phyloP scores from a whole-genome alignment of 345 rosid species.

The Anacardium occidentale region DNA sequence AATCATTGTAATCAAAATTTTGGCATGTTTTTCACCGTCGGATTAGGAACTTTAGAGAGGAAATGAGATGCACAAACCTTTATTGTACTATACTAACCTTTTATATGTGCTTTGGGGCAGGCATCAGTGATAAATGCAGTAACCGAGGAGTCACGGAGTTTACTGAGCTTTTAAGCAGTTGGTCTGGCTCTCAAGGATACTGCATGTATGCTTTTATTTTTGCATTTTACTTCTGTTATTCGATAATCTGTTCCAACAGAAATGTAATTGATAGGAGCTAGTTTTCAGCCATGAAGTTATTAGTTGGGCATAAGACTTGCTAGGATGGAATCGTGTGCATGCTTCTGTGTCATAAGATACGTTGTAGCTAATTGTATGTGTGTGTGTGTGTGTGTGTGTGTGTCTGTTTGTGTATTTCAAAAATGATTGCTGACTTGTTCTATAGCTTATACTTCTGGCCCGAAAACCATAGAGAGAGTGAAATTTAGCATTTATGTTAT shows the following conservation, averaged over 20 bases:
- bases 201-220: conserved; percentile 62
- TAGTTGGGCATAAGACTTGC: too few species aligned
- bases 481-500: not conserved
- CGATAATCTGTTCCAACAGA: not conserved
- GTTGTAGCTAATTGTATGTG: too few species aligned
- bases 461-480: not conserved
- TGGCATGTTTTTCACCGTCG: too few species aligned
- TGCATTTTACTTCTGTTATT: conserved; percentile 4
- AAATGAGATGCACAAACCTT: too few species aligned
- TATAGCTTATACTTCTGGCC: conserved; percentile 4
- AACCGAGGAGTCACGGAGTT: conserved; percentile 51
- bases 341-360: too few species aligned
- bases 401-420: too few species aligned
- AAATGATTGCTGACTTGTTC: not conserved
- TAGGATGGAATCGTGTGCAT: too few species aligned
- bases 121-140: conserved; percentile 73
- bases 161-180: conserved; percentile 62
- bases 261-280: not conserved
- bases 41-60: too few species aligned
- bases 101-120: conserved; percentile 37
- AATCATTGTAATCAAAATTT: too few species aligned
- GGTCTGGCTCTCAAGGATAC: conserved; percentile 77
- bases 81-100: not conserved
- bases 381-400: too few species aligned
- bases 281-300: not conserved